Percentiles rank a stretch among this genome's conserved stretches.
These are phyloP conservation scores for Helianthus tuberosus DNA, from an alignment of 129 eudicot species.

Conservation along the genomic window DNA sequence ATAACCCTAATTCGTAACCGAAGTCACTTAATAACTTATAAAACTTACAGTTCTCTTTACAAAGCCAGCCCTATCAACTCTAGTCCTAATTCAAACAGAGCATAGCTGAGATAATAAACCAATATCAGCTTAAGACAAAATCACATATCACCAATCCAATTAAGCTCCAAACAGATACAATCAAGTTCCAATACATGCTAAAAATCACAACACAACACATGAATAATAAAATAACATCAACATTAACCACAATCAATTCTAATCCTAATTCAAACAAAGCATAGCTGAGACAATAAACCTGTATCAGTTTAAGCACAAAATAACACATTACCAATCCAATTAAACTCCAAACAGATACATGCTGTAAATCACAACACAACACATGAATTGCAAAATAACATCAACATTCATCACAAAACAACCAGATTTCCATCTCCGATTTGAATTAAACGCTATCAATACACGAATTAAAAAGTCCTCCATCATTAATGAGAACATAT, in stretches of 20 bases:
- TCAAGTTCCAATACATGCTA: too few relatives aligned
- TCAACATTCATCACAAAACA: background rate
- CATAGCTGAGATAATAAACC: background rate
- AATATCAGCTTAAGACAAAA: background rate
- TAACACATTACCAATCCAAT: background rate
- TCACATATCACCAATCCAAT: background rate
- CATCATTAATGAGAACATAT: too few relatives aligned
- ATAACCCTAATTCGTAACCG: background rate
- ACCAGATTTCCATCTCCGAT: background rate
- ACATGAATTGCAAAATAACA: background rate
- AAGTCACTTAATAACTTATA: background rate
- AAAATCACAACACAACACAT: background rate
- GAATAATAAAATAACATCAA: background rate
- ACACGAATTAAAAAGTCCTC: too few relatives aligned
- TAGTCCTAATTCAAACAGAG: background rate
- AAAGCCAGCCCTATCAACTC: too few relatives aligned
- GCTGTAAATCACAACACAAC: background rate
- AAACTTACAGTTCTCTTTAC: background rate
- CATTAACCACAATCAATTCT: background rate
- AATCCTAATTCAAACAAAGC: background rate
- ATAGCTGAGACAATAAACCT: background rate
- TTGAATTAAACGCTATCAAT: too few relatives aligned
- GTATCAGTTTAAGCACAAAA: background rate
- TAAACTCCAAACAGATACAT: background rate
- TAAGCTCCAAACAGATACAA: background rate